These are phyloP conservation scores for Pisolithus albus DNA, from an alignment of 768 basidiomycete species.

Conservation along the genomic window DNA sequence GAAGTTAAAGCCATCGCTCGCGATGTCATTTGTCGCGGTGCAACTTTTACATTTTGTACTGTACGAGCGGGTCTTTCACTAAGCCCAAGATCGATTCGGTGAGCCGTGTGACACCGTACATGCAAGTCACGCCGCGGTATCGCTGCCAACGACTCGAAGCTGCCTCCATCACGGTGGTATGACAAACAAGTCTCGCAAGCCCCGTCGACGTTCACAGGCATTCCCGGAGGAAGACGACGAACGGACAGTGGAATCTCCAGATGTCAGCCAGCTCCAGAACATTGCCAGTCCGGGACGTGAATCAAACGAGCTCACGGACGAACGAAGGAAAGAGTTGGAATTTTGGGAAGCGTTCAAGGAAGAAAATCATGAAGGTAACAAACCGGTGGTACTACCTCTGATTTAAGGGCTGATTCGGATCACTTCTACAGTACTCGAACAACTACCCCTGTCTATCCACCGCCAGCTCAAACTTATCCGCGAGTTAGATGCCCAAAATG, in stretches of 20 bases:
- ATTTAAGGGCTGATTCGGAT: neutral
- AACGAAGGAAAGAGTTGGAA: conserved; percentile 48
- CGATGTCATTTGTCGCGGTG: no score
- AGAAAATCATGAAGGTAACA: conserved; percentile 68
- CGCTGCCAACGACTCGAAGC: no score
- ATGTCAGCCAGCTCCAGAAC: conserved; percentile 8
- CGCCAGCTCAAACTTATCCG: conserved; percentile 62
- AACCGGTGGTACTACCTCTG: neutral
- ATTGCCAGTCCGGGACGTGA: neutral
- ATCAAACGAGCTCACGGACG: conserved; percentile 14
- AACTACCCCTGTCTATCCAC: conserved; percentile 68
- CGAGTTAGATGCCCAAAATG: conserved; percentile 65
- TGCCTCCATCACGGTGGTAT: neutral
- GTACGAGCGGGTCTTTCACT: no score
- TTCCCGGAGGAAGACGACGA: conserved; percentile 27
- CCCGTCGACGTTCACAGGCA: conserved; percentile 39
- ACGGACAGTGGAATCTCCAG: conserved; percentile 11
- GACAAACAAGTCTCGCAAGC: conserved; percentile 30
- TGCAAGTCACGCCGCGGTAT: no score
- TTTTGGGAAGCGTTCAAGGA: conserved; percentile 74
- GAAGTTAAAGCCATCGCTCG: no score
- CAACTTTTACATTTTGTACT: no score
- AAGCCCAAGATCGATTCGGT: no score
- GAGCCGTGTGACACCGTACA: no score
- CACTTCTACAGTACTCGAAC: conserved; percentile 54